Evolutionary conservation across 495 filamentous ascomycete species (phyloP).

Genomic region (Lasiosphaeris hirsuta): DNA sequence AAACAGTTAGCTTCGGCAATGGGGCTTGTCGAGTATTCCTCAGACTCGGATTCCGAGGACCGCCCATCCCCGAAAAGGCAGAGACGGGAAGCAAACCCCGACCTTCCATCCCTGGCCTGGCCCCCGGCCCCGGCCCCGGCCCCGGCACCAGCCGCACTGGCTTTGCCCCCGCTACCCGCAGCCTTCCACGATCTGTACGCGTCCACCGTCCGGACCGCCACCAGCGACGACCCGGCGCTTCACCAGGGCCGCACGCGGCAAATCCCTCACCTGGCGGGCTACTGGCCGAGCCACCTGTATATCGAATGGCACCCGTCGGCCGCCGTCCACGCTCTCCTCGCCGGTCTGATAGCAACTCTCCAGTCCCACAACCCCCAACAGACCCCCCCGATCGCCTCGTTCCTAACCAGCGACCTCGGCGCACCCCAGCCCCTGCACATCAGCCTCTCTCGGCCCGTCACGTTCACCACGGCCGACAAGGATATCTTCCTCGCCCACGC

Average conservation of each 20-base stretch:
- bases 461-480: slow-evolving; percentile 62
- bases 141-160: slow-evolving; percentile 15
- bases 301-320: slow-evolving; percentile 81
- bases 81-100: background rate
- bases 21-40: slow-evolving; percentile 73
- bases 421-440: slow-evolving; percentile 83
- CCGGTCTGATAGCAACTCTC: slow-evolving; percentile 45
- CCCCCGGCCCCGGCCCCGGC: background rate
- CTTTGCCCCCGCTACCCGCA: slow-evolving; percentile 76
- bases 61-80: background rate
- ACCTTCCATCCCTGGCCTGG: background rate
- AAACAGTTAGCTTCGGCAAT: slow-evolving; percentile 27
- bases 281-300: slow-evolving; percentile 92
- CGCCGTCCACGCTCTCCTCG: slow-evolving; percentile 52
- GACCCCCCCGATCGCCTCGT: slow-evolving; percentile 45
- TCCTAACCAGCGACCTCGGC: slow-evolving; percentile 72
- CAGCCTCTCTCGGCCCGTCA: slow-evolving; percentile 75
- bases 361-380: slow-evolving; percentile 14
- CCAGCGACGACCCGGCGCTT: slow-evolving; percentile 73
- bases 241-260: slow-evolving; percentile 80
- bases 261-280: slow-evolving; percentile 80
- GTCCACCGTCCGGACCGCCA: slow-evolving; percentile 68
- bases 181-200: slow-evolving; percentile 89
- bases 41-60: slow-evolving; percentile 49
- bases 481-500: slow-evolving; percentile 56